phyloP scores from a whole-genome alignment of 2,329 filamentous ascomycete species.

The Aspergillus carbonarius region DNA sequence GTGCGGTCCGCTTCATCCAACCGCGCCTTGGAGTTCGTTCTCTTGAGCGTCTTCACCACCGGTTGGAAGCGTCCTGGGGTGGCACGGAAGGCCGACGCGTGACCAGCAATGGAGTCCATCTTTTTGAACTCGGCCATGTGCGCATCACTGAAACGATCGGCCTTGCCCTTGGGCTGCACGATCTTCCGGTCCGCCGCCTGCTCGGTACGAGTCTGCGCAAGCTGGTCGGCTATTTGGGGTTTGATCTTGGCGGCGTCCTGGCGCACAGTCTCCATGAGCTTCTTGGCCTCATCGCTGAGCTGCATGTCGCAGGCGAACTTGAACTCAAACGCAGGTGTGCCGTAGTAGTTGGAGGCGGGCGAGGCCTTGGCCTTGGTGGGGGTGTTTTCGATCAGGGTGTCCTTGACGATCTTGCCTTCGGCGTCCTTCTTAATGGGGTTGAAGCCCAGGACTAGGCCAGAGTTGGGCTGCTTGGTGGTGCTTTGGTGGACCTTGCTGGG shows the following conservation, averaged over 20 bases:
- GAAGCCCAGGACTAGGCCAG: conserved; percentile 79
- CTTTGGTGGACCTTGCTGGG: conserved; percentile 75
- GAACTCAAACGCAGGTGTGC: conserved; percentile 49
- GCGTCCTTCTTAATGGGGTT: conserved; percentile 62
- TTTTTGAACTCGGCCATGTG: conserved; percentile 92
- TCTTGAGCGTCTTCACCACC: conserved; percentile 48
- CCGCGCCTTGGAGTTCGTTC: conserved; percentile 61
- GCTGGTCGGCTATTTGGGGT: conserved; percentile 62
- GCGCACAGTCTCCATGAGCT: conserved; percentile 65
- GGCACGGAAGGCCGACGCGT: conserved; percentile 70
- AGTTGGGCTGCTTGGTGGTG: conserved; percentile 74
- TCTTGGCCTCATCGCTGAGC: conserved; percentile 52
- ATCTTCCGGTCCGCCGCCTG: conserved; percentile 62
- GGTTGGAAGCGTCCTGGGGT: conserved; percentile 44
- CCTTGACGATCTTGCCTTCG: conserved; percentile 36
- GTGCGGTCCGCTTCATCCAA: conserved; percentile 60
- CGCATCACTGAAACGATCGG: conserved; percentile 75
- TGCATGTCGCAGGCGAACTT: conserved; percentile 46
- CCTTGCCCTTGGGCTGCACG: conserved; percentile 75
- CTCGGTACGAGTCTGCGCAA: conserved; percentile 42
- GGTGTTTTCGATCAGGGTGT: conserved; percentile 34
- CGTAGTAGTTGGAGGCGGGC: conserved; percentile 35
- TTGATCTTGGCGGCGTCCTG: conserved; percentile 72
- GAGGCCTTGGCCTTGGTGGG: conserved; percentile 43
- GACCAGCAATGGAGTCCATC: conserved; percentile 93